These are phyloP conservation scores for Jaltomata sinuosa DNA, from an alignment of 257 asterid genomes.

Conservation along the genomic window DNA sequence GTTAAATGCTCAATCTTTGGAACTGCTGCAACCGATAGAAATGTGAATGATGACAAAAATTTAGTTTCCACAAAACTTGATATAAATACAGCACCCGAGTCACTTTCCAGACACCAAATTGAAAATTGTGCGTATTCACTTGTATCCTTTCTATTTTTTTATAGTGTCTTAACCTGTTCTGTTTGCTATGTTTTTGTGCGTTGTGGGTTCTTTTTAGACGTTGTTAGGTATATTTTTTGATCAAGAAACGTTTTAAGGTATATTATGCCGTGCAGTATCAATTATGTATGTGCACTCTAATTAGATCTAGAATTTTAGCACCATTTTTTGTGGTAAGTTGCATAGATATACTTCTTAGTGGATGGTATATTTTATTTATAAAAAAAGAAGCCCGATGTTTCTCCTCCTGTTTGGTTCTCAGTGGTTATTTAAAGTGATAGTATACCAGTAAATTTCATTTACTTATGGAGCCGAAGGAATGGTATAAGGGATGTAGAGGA, in stretches of 20 bases:
- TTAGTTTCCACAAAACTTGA: conserved; percentile 40
- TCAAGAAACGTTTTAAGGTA: background rate
- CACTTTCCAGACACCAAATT: conserved; percentile 30
- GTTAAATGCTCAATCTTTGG: conserved; percentile 39
- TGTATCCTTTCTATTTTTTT: conserved; percentile 1
- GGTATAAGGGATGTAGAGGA: background rate
- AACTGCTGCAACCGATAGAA: conserved; percentile 33
- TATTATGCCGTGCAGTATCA: background rate
- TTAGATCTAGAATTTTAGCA: background rate
- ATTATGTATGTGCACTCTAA: background rate
- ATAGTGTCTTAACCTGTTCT: conserved; percentile 3
- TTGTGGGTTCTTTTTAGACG: background rate
- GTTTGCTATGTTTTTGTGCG: background rate
- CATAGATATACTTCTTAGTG: background rate
- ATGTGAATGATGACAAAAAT: conserved; percentile 37
- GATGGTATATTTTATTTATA: background rate
- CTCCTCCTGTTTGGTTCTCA: background rate
- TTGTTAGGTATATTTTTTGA: background rate
- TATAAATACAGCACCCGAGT: conserved; percentile 25
- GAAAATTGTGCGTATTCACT: conserved; percentile 50
- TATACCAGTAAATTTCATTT: background rate
- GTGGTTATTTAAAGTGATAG: background rate
- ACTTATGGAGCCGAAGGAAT: background rate
- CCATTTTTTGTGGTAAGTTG: background rate
- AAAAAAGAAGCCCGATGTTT: background rate